Evolutionary conservation across 495 filamentous ascomycete genomes (phyloP).

Genomic region (Penicillium robsamsonii): DNA sequence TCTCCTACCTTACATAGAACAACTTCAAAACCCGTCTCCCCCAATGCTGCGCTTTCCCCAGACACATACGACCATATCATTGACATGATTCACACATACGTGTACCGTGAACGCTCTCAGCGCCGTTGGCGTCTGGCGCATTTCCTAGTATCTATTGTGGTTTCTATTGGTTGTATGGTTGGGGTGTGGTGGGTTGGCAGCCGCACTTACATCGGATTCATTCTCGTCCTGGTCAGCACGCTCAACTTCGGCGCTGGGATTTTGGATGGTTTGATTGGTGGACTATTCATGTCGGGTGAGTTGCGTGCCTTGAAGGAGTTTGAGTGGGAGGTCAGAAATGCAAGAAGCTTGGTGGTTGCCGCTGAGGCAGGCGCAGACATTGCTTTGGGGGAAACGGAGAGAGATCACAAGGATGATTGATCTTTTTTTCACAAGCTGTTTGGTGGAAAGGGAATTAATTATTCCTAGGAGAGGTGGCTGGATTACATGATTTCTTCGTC

Average conservation of each 20-base stretch:
- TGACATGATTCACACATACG: constrained; percentile 62
- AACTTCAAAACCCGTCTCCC: constrained; percentile 19
- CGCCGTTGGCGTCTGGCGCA: constrained; percentile 67
- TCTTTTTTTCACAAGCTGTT: background rate
- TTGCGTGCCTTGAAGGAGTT: constrained; percentile 86
- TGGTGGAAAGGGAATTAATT: background rate
- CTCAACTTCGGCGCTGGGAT: constrained; percentile 72
- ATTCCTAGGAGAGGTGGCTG: background rate
- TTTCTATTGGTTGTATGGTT: constrained; percentile 68
- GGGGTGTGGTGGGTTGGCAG: constrained; percentile 81
- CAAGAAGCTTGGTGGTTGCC: constrained; percentile 40
- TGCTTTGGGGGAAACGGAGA: constrained; percentile 2
- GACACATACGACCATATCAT: constrained; percentile 72
- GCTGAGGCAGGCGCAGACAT: constrained; percentile 12
- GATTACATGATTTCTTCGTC: background rate
- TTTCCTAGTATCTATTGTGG: constrained; percentile 62
- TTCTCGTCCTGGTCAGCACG: constrained; percentile 74
- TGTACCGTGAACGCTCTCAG: constrained; percentile 64
- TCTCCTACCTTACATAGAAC: constrained; percentile 21
- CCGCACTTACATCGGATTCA: constrained; percentile 71
- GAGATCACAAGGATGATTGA: constrained; percentile 9
- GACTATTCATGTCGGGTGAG: constrained; percentile 82
- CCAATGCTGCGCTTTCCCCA: constrained; percentile 42
- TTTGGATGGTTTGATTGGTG: constrained; percentile 79
- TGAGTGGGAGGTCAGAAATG: constrained; percentile 86